These are phyloP conservation scores for Hygrophila difformis DNA, from an alignment of 257 asterid species.

Conservation along the genomic window DNA sequence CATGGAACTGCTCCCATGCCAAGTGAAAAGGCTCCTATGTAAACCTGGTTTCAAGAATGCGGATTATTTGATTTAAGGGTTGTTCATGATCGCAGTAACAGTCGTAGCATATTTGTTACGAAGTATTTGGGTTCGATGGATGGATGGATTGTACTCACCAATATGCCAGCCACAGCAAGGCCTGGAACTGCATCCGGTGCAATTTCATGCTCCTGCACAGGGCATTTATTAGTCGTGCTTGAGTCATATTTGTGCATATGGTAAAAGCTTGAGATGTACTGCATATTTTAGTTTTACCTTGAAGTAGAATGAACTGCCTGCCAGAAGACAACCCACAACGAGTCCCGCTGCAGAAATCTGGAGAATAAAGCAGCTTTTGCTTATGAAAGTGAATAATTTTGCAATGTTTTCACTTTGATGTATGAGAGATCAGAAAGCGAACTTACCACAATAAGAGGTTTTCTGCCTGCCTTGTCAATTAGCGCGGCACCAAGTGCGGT, in stretches of 20 bases:
- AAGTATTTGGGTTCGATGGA: too few relatives aligned
- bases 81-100: too few relatives aligned
- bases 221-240: conserved; percentile 6
- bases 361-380: neutral
- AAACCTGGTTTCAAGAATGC: conserved; percentile 35
- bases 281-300: conserved; percentile 47
- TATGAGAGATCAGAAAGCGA: too few relatives aligned
- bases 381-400: too few relatives aligned
- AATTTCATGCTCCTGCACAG: conserved; percentile 51
- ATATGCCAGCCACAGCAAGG: conserved; percentile 74
- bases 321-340: conserved; percentile 65
- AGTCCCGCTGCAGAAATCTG: conserved; percentile 81
- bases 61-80: neutral
- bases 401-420: too few relatives aligned
- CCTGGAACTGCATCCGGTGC: conserved; percentile 53
- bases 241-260: neutral
- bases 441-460: conserved; percentile 78
- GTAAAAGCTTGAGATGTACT: neutral
- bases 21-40: conserved; percentile 66
- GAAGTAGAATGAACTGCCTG: conserved; percentile 63
- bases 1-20: conserved; percentile 99
- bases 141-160: conserved; percentile 35
- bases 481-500: conserved; percentile 69
- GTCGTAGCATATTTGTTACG: too few relatives aligned
- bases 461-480: conserved; percentile 77